Evolutionary conservation across 176 grass and related monocot genomes (phyloP).

Genomic region (Ananas comosus): DNA sequence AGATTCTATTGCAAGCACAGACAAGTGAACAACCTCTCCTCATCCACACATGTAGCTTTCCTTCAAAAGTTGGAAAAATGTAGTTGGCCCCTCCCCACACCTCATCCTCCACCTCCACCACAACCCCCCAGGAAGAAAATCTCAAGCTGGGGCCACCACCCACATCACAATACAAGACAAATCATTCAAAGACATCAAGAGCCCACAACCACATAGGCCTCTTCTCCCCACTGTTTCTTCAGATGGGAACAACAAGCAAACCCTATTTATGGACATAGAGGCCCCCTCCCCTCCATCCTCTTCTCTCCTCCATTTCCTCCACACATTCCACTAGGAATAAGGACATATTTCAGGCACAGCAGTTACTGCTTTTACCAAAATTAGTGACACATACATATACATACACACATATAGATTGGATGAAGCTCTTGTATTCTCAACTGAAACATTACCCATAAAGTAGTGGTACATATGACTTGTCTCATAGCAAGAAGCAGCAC

Average conservation of each 20-base stretch:
- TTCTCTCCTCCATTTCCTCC: background rate
- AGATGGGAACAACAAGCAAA: slow-evolving; percentile 40
- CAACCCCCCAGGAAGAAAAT: background rate
- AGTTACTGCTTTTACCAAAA: slow-evolving; percentile 4
- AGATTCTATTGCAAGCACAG: background rate
- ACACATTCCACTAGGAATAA: slow-evolving; percentile 1
- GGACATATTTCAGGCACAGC: slow-evolving; percentile 9
- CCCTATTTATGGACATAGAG: slow-evolving; percentile 24
- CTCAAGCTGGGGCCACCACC: background rate
- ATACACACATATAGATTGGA: background rate
- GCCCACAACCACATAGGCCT: slow-evolving; percentile 29
- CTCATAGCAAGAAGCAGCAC: background rate
- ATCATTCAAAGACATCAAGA: slow-evolving; percentile 33
- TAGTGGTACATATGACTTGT: background rate
- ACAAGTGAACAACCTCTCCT: background rate
- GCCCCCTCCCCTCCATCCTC: slow-evolving; percentile 3
- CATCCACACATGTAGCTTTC: background rate
- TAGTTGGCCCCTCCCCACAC: background rate
- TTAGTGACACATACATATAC: background rate
- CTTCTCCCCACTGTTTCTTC: slow-evolving; percentile 28
- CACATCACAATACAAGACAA: background rate
- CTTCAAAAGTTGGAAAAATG: background rate
- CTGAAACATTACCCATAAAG: background rate
- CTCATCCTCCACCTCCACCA: background rate
- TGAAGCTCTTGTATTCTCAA: background rate